These are phyloP conservation scores for Myrica gale DNA, from an alignment of 306 rosid species.

Conservation along the genomic window DNA sequence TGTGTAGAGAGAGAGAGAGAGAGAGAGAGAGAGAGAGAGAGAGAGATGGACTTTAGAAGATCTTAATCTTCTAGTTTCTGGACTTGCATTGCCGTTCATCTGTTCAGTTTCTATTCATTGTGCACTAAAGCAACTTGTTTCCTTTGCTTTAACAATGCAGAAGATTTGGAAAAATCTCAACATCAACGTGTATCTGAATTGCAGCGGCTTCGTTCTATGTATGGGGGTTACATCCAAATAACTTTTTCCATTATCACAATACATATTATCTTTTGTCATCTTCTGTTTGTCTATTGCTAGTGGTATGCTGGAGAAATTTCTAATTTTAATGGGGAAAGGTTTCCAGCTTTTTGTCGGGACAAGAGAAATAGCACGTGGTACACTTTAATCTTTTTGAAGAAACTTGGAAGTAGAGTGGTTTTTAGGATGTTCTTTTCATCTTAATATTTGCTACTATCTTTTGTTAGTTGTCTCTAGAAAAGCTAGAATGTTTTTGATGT, in stretches of 20 bases:
- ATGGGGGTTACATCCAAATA: constrained; percentile 33
- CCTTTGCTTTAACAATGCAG: constrained; percentile 34
- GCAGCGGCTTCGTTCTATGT: constrained; percentile 92
- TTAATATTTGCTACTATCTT: neutral
- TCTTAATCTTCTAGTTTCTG: neutral
- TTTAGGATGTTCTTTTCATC: neutral
- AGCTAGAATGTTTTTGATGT: neutral
- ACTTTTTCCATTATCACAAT: neutral
- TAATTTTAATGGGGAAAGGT: neutral
- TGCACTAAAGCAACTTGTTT: neutral
- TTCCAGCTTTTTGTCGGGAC: neutral
- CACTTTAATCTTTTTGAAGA: neutral
- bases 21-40: no score
- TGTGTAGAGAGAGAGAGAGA: neutral
- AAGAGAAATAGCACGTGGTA: neutral
- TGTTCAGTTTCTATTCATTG: neutral
- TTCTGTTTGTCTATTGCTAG: neutral
- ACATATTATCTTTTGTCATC: neutral
- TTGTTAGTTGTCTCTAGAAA: neutral
- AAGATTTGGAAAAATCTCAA: constrained; percentile 94
- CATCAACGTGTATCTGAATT: constrained; percentile 93
- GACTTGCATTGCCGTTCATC: neutral
- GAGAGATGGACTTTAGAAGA: no score
- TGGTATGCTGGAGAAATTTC: neutral
- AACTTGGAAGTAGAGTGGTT: neutral